Conservation (phyloP, 768 basidiomycete species). For the Stropharia rugosoannulata region DNA sequence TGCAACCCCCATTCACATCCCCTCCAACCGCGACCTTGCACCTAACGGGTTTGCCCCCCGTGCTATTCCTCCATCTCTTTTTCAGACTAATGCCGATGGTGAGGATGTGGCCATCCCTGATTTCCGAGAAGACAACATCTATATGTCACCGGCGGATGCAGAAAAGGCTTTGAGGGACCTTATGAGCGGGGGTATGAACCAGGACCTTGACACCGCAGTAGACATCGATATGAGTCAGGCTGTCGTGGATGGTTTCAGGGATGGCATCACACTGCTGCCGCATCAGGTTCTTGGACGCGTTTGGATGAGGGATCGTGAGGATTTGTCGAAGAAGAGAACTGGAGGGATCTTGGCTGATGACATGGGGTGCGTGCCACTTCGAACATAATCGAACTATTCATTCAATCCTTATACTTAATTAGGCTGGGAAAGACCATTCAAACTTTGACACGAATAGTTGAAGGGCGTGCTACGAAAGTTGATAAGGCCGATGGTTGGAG, state of each 20-base stretch:
- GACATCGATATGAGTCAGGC: slow-evolving; percentile 68
- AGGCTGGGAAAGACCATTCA: slow-evolving; percentile 92
- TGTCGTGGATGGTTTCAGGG: slow-evolving; percentile 73
- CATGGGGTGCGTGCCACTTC: slow-evolving; percentile 61
- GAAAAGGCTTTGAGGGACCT: slow-evolving; percentile 79
- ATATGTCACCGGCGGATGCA: slow-evolving; percentile 52
- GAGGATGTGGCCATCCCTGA: slow-evolving; percentile 26
- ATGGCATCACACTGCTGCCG: slow-evolving; percentile 69
- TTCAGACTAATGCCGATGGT: slow-evolving; percentile 16
- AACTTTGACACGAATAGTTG: slow-evolving; percentile 82
- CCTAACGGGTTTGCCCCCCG: slow-evolving; percentile 12
- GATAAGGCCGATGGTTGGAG: slow-evolving; percentile 76
- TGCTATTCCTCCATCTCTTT: slow-evolving; percentile 6
- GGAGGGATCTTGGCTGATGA: slow-evolving; percentile 94
- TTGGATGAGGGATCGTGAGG: slow-evolving; percentile 90
- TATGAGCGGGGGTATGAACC: slow-evolving; percentile 64
- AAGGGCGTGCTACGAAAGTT: slow-evolving; percentile 67
- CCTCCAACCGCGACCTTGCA: slow-evolving; percentile 29
- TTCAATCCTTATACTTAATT: slow-evolving; percentile 6
- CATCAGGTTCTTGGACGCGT: slow-evolving; percentile 84
- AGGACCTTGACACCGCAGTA: slow-evolving; percentile 44
- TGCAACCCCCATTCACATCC: slow-evolving; percentile 31
- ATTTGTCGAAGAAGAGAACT: slow-evolving; percentile 57
- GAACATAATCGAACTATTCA: not conserved
- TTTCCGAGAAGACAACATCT: slow-evolving; percentile 22